These are phyloP conservation scores for Solanum chacoense DNA, from an alignment of 305 asterid genomes.

Conservation along the genomic window DNA sequence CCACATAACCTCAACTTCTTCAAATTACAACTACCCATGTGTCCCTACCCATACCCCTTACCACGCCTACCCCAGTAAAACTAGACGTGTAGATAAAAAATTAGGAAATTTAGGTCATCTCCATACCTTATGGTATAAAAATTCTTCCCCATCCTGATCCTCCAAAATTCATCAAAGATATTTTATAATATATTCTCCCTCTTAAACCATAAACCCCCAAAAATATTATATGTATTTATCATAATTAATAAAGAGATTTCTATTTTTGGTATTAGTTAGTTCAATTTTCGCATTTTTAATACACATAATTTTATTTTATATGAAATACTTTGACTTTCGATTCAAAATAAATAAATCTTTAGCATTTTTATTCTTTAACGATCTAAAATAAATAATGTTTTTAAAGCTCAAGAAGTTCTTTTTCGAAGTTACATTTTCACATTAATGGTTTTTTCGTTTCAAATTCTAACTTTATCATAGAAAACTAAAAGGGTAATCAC, in stretches of 20 bases:
- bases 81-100: neutral
- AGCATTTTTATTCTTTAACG: too few relatives aligned
- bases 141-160: neutral
- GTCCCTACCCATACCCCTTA: neutral
- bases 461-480: neutral
- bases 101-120: conserved; percentile 7
- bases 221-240: neutral
- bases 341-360: too few relatives aligned
- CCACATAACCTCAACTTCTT: neutral
- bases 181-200: neutral
- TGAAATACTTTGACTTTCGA: neutral
- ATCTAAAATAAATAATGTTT: too few relatives aligned
- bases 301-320: neutral
- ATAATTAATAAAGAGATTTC: neutral
- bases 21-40: neutral
- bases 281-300: neutral
- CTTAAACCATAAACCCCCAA: neutral
- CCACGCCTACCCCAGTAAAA: neutral
- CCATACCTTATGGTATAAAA: neutral
- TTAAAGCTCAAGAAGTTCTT: neutral
- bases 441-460: neutral
- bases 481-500: neutral
- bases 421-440: neutral
- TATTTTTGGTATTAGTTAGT: neutral
- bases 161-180: neutral